Conservation (phyloP, 23 red algal species). For the Gracilaria vermiculophylla region DNA sequence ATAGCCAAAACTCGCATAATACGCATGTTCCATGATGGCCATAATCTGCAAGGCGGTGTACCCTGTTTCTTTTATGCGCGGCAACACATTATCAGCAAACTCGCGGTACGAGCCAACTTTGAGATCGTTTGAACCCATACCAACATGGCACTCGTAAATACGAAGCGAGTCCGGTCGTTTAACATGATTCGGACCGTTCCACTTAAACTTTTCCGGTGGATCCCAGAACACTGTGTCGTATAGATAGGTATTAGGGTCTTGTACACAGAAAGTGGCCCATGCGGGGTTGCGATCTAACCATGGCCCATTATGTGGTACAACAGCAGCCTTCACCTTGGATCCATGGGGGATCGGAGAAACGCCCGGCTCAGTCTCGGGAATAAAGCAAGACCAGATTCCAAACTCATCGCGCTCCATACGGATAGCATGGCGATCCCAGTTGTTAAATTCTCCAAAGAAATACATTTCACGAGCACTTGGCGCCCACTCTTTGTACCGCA, state of each 20-base stretch:
- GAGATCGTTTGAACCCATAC: slow-evolving; percentile 86
- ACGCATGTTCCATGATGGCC: slow-evolving; percentile 99
- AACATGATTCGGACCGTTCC: slow-evolving; percentile 68
- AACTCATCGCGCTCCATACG: slow-evolving; percentile 78
- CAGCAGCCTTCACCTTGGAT: slow-evolving; percentile 85
- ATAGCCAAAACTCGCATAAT: slow-evolving; percentile 98
- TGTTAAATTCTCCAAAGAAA: slow-evolving; percentile 97
- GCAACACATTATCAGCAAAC: slow-evolving; percentile 91
- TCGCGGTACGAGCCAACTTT: slow-evolving; percentile 88
- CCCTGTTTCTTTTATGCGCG: slow-evolving; percentile 84
- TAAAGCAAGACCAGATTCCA: slow-evolving; percentile 79
- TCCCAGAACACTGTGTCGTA: slow-evolving; percentile 98
- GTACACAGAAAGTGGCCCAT: slow-evolving; percentile 86
- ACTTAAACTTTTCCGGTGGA: slow-evolving; percentile 84
- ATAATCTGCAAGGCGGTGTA: slow-evolving; percentile 98
- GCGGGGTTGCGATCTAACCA: slow-evolving; percentile 91
- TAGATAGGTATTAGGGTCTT: slow-evolving; percentile 84
- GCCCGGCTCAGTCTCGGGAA: slow-evolving; percentile 85
- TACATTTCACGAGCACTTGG: slow-evolving; percentile 84
- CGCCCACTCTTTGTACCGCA: slow-evolving; percentile 89
- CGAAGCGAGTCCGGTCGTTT: slow-evolving; percentile 59
- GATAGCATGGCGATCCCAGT: slow-evolving; percentile 76
- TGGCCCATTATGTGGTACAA: slow-evolving; percentile 81
- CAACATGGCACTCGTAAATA: slow-evolving; percentile 99
- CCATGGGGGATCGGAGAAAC: slow-evolving; percentile 73